A percentile compares a stretch with the other conserved stretches of the same genome.
These are phyloP conservation scores for Saccharomycopsis fibuligera DNA, from an alignment of 805 yeast species.

Conservation along the genomic window DNA sequence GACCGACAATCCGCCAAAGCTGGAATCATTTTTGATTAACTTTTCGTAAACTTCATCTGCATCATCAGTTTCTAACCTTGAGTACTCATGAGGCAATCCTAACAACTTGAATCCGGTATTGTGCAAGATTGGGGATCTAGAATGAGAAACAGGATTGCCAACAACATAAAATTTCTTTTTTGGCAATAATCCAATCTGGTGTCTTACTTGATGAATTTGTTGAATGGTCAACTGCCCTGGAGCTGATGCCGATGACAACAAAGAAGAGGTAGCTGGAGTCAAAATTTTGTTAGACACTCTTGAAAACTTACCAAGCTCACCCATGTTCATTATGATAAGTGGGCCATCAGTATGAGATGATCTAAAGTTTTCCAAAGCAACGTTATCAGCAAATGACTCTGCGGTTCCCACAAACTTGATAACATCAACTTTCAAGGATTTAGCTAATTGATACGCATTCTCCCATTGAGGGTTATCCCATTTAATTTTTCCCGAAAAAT, in stretches of 20 bases:
- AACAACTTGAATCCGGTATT: constrained; percentile 68
- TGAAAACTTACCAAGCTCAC: constrained; percentile 68
- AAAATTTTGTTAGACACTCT: constrained; percentile 67
- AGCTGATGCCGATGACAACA: constrained; percentile 66
- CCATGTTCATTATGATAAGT: constrained; percentile 79
- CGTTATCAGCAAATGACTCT: constrained; percentile 54
- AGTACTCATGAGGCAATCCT: constrained; percentile 72
- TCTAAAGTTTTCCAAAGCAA: constrained; percentile 66
- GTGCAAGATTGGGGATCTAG: constrained; percentile 86
- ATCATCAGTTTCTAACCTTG: constrained; percentile 58
- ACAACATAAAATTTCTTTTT: constrained; percentile 61
- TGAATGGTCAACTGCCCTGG: constrained; percentile 70
- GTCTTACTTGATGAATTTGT: constrained; percentile 52
- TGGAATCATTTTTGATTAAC: constrained; percentile 27
- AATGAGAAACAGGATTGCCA: constrained; percentile 79
- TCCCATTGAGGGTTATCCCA: constrained; percentile 77
- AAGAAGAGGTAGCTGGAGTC: constrained; percentile 78
- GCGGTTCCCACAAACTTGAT: constrained; percentile 85
- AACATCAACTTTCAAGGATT: constrained; percentile 58
- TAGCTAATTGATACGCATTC: constrained; percentile 61
- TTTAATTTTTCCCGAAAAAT: constrained; percentile 50
- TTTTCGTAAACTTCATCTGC: constrained; percentile 44
- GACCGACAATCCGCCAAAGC: constrained; percentile 90
- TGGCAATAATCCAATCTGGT: constrained; percentile 56
- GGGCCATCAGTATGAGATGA: constrained; percentile 46